These are phyloP conservation scores for Fusarium drepaniforme DNA, from an alignment of 2,329 filamentous ascomycete species.

Conservation along the genomic window DNA sequence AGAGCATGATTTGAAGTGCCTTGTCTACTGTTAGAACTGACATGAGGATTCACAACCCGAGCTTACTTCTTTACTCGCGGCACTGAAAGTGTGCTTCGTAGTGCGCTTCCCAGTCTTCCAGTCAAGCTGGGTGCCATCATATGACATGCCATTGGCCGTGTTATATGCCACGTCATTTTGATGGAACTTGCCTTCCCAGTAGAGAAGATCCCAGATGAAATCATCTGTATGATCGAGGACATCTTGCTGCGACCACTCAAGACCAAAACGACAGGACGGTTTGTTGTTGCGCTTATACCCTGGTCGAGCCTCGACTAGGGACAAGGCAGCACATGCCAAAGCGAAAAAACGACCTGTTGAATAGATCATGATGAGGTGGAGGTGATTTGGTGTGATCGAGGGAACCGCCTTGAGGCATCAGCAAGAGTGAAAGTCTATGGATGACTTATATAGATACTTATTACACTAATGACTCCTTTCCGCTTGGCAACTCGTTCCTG, in stretches of 20 bases:
- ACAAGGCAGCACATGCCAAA: slow-evolving; percentile 3
- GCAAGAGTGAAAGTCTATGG: background rate
- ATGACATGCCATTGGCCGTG: slow-evolving; percentile 55
- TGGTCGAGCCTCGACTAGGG: background rate
- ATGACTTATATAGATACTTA: background rate
- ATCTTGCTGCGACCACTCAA: slow-evolving; percentile 46
- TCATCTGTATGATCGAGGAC: slow-evolving; percentile 45
- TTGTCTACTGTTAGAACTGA: slow-evolving; percentile 4
- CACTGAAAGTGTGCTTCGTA: slow-evolving; percentile 53
- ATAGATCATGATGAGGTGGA: slow-evolving; percentile 13
- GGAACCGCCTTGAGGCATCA: background rate
- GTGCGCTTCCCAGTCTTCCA: slow-evolving; percentile 51
- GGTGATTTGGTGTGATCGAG: background rate
- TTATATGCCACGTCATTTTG: slow-evolving; percentile 57
- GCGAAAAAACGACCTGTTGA: slow-evolving; percentile 1
- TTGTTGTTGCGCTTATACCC: slow-evolving; percentile 9
- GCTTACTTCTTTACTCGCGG: slow-evolving; percentile 52
- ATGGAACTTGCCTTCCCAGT: slow-evolving; percentile 60
- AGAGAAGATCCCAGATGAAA: slow-evolving; percentile 53
- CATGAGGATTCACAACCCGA: accelerated
- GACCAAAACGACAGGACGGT: slow-evolving; percentile 48
- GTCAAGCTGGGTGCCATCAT: slow-evolving; percentile 55
- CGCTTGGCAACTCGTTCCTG: background rate
- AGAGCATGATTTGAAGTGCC: slow-evolving; percentile 58
- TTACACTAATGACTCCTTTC: background rate